Base-by-base conservation (phyloP, 495 filamentous ascomycete species). In the Diplogelasinospora grovesii region DNA sequence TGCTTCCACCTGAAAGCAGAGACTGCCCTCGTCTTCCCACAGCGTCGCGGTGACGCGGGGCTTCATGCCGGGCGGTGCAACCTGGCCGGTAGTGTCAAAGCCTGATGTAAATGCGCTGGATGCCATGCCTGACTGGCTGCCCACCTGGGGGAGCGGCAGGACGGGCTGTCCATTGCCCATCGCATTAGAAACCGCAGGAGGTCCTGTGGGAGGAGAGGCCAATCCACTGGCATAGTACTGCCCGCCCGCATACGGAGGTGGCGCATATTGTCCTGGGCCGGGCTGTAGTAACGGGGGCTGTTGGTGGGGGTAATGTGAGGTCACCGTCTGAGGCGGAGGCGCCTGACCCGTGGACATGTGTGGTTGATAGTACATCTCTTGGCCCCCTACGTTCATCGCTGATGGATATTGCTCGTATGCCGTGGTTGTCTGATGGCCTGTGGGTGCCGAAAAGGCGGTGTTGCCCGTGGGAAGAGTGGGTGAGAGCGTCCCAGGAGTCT, bases 1-100 rank as follows among this genome's bases (percentile, higher is more conserved):
- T 0, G 90, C 89, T 59, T 98, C 92, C 10, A 98, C 93, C 55
- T 98, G 92, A 54, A 97, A 98, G 65, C 92, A 98, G 30, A 98
- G 70, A 53, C 87, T 96, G 5, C 92, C 92, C 58, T 98, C 92
- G 55, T 98, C 92, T 65, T 98, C 92, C 92, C 92, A 98, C 33
- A 98, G 60, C 4, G 93, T 98, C 10, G 93, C 92, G 3, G 92
- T 97, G 3, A 98, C 92, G 43, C 90, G 74, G n/a, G 92, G 92
- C 69, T 96, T 97, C 72, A 95, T 93, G 3, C 93, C 93, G n/a
- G 86, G 85, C 8, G 92, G 92, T 21, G 87, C 84, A 22, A 92
- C 62, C 63, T 98, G 92, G n/a, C 92, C 92, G 8, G 86, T 92
- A 0, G 79, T 77, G 59, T 98, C 92, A 56, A 85, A 89, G 3